Evolutionary conservation across 2,329 filamentous ascomycete species (phyloP), one percentile per base, ranked within the genome.

Genomic region (Plectosphaerella sp.): DNA sequence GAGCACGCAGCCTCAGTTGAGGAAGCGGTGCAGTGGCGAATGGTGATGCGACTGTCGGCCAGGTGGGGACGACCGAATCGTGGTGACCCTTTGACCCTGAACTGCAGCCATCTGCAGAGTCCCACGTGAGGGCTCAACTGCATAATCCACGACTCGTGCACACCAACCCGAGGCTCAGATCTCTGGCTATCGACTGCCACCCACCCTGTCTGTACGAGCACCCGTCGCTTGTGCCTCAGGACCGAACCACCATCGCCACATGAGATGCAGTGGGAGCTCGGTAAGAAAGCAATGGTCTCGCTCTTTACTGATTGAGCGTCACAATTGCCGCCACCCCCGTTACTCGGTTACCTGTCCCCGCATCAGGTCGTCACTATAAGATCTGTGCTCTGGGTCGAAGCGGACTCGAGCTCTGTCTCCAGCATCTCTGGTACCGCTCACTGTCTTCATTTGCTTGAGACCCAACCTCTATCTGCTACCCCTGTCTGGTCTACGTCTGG

Each of bases 101-200:
- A 24, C n/a, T 51, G 14, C 35, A n/a, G n/a, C 35, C 11, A 33
- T 33, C 28, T 41, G 37, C 37, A 41, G 37, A 20, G 41, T 49
- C 39, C 48, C 48, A 49, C 48, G 48, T 49, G 48, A 49, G 12
- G 12, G n/a, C 22, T 41, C 47, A 41, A 22, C 18, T 33, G 46
- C 33, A 45, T 22, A 3, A 28, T 28, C 43, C 7, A 46, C 22
- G 18, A 28, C 22, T 12, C 43, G 12, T 46, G 43, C 48, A 33
- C 48, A 45, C 37, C 48, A 35, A 22, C 12, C 18, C 43, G 37
- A 20, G 14, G 37, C 37, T 20, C 41, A 43, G 48, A 43, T n/a
- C n/a, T n/a, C n/a, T n/a, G n/a, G n/a, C n/a, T 20, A 16, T 8
- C 47, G 20, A 48, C 12, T 12, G 28, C 28, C 28, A 33, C 28